Evolutionary conservation across 108 stramenopile genomes (phyloP), one percentile per base, ranked within the genome.

Genomic region (Cyclotella sp.): DNA sequence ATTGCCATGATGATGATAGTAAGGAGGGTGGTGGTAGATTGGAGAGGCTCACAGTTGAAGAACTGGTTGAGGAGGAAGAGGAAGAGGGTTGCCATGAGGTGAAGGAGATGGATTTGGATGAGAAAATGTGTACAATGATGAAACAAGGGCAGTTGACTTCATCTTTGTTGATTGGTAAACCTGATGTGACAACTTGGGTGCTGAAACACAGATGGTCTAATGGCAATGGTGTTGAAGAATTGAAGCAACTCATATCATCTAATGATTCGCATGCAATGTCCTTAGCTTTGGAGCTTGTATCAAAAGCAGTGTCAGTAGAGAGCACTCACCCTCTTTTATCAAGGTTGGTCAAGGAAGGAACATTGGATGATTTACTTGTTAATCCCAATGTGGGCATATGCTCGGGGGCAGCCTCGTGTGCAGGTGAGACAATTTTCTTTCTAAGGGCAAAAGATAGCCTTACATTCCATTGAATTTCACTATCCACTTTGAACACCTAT

Each of bases 201-300:
- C 47, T 95, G 41, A 84, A 88, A 40, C 59, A 84, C 13, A 84
- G 83, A 14, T 94, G 93, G 93, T 79, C 81, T 7, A 64, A 84
- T 59, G 84, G 70, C 28, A 55, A 70, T 28, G 70, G 80, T 18
- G 63, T 81, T 4, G 24, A 42, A 14, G 78, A 90, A 61, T 51
- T 91, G 30, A 78, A 64, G 51, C 52, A 69, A 28, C 61, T 92
- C 67, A 81, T 87, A 9, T 78, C 80, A 21, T 95, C 94, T 8
- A 53, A 79, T 13, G 88, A 92, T 62, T 63, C 77, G 30, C 82
- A 68, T 43, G 92, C 95, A 27, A 88, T 91, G 87, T 86, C 85
- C 65, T 84, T 93, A n/a, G 95, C 88, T n/a, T 90, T 90, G 0
- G 95, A 95, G 59, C 71, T 95, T 0, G 71, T 92, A 16, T 89